Evolutionary conservation across 331 rosid genomes (phyloP), one percentile per base, ranked within the genome.

Genomic region (Prunus yedoensis): DNA sequence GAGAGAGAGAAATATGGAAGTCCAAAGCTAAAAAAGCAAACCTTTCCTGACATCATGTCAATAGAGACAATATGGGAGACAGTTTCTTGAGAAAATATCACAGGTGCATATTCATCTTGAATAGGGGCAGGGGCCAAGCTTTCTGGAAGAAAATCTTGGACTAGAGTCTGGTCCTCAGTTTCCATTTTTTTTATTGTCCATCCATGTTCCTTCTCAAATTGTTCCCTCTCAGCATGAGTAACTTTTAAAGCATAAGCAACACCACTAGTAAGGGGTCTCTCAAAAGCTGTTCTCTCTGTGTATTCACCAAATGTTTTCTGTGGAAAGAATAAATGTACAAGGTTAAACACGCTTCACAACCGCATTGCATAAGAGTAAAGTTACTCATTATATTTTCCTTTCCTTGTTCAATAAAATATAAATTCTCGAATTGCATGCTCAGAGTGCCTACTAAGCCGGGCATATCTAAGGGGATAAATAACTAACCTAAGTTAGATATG

Each of bases 21-120:
- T 23, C 16, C 41, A 73, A 74, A 65, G 78, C 51, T 62, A 75
- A 77, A 51, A 70, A 63, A 74, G 63, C 86, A 38, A 73, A 94
- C 99, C 99, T 91, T 94, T 81, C 99, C 99, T 8, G 99, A 94
- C 99, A 94, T 94, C 99, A 94, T 94, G 88, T 92, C 97, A 69
- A 94, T 94, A 43, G 99, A 94, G 75, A 94, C 97, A 83, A 94
- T 94, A 85, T 94, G 99, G 65, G 99, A 89, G 80, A 94, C 99
- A 28, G 99, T 92, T 87, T 90, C 99, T 85, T 92, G 99, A 76
- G 99, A 93, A 87, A 94, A 92, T 80, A 92, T 92, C 35, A 92
- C 99, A 2, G 99, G 99, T 28, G 99, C 99, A 85, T 94, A 94
- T 90, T 94, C 97, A 84, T 92, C 97, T 74, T 92, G 92, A 84